A percentile compares a stretch with the other conserved stretches of the same genome.
Conservation (phyloP, 768 basidiomycete genomes). For the Trametes maxima region DNA sequence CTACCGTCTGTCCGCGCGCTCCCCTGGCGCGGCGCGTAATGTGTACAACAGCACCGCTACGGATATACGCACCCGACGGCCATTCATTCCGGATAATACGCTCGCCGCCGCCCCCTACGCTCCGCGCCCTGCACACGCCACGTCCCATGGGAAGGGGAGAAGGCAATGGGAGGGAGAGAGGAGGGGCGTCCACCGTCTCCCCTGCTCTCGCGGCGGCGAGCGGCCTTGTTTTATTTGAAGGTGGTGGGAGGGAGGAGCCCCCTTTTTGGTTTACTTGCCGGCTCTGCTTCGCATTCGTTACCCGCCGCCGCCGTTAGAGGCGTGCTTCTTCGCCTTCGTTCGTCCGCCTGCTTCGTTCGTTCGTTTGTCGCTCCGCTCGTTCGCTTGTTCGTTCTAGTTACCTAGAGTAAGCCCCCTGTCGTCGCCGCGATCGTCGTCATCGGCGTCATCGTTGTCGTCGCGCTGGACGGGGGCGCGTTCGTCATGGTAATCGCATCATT, state of each 20-base stretch:
- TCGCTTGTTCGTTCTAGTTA: slow-evolving; percentile 1
- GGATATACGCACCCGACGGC: not conserved
- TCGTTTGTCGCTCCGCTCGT: not conserved
- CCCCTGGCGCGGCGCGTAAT: not conserved
- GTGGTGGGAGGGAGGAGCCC: not conserved
- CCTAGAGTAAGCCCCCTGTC: slow-evolving; percentile 2
- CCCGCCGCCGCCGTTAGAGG: not conserved
- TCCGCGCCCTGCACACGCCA: not conserved
- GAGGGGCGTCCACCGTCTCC: too few species aligned
- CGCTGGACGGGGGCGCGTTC: slow-evolving; percentile 1
- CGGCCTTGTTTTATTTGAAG: not conserved
- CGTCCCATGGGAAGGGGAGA: not conserved
- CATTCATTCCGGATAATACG: not conserved
- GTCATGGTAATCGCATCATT: slow-evolving; percentile 6
- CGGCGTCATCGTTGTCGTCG: too few species aligned
- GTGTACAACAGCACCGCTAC: not conserved
- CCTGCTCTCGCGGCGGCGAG: not conserved
- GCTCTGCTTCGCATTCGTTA: not conserved
- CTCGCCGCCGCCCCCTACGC: too few species aligned
- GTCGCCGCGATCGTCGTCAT: too few species aligned
- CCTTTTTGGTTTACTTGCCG: slow-evolving; percentile 4
- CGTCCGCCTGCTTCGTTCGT: not conserved
- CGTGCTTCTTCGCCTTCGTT: not conserved
- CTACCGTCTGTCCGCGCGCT: not conserved
- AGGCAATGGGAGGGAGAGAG: too few species aligned